Evolutionary conservation across 495 filamentous ascomycete genomes (phyloP).

Genomic region (Xanthoparmelia taractica): DNA sequence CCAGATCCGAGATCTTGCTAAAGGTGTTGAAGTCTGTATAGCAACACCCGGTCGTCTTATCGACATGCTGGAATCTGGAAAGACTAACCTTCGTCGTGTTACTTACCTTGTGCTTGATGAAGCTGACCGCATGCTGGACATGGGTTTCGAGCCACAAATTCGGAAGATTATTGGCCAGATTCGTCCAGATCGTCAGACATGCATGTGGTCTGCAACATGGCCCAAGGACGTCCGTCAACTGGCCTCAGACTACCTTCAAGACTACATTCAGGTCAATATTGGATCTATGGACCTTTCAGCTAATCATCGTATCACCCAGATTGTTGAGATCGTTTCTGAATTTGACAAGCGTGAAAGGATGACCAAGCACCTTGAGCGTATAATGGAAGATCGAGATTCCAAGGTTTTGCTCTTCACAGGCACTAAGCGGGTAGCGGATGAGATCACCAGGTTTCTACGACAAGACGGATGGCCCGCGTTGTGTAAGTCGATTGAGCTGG

Average conservation of each 20-base stretch:
- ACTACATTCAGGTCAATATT: constrained; percentile 99
- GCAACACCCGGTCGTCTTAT: constrained; percentile 96
- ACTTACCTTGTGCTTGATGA: constrained; percentile 90
- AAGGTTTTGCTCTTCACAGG: constrained; percentile 95
- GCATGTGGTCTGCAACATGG: constrained; percentile 99
- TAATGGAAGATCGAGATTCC: constrained; percentile 92
- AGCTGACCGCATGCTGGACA: constrained; percentile 85
- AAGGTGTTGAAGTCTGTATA: constrained; percentile 85
- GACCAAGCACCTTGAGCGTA: constrained; percentile 95
- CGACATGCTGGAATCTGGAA: constrained; percentile 95
- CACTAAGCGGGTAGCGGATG: constrained; percentile 96
- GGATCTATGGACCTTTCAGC: constrained; percentile 94
- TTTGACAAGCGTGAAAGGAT: constrained; percentile 97
- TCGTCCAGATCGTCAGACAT: constrained; percentile 95
- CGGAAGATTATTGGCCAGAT: constrained; percentile 97
- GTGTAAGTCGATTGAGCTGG: constrained; percentile 52
- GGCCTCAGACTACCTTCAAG: constrained; percentile 87
- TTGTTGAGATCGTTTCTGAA: constrained; percentile 91
- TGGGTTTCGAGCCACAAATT: constrained; percentile 85
- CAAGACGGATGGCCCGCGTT: constrained; percentile 98
- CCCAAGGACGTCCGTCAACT: constrained; percentile 96
- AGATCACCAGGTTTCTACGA: constrained; percentile 96
- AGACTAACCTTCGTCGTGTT: constrained; percentile 96
- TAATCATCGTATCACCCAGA: constrained; percentile 96
- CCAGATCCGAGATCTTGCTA: constrained; percentile 87